Base-by-base conservation (phyloP, 2,329 filamentous ascomycete species). In the Exserohilum rostratum region DNA sequence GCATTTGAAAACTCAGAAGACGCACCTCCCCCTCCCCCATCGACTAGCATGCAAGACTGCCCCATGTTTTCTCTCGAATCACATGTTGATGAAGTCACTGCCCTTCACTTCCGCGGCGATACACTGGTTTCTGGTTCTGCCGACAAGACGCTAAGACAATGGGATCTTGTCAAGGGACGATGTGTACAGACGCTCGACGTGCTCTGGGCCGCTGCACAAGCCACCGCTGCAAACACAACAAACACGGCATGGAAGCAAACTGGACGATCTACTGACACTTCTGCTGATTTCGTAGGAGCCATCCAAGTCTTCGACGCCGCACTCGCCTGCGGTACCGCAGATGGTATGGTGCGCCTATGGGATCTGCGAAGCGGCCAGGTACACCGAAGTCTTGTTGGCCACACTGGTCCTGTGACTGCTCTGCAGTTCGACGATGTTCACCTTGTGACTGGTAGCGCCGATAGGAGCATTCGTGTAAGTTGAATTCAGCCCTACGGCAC, bases 171-270 rank as follows among this genome's bases (percentile, higher is more conserved):
- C 68, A 97, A 93, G 74, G 95, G 95, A n/a, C 89, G 95, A 44
- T 98, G 95, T 75, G 90, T 99, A 49, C 95, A 99, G 77, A 99
- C 95, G 2, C 81, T 99, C 44, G 95, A 99, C 76, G 93, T 99
- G 6, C 90, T 99, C 74, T 99, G 95, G 95, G 95, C 95, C 9
- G 93, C 95, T 4, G 93, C 95, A 2, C 93, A 97, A 78, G 91
- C 91, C 34, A 87, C 85, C 5, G 64, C 65, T 22, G 82, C 90
- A 50, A 83, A 83, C 46, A 82, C 84, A 2, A 82, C 82, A 46
- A 73, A 70, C n/a, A 72, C 74, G n/a, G 79, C 80, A 56, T 98
- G 93, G 93, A 85, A 90, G 58, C 88, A 90, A 46, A 83, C 88
- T 2, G 84, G 83, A 13, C 87, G 90, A 45, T 74, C 87, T 13